These are phyloP conservation scores for Eucalyptus decipiens DNA, from an alignment of 345 rosid genomes.

Conservation along the genomic window DNA sequence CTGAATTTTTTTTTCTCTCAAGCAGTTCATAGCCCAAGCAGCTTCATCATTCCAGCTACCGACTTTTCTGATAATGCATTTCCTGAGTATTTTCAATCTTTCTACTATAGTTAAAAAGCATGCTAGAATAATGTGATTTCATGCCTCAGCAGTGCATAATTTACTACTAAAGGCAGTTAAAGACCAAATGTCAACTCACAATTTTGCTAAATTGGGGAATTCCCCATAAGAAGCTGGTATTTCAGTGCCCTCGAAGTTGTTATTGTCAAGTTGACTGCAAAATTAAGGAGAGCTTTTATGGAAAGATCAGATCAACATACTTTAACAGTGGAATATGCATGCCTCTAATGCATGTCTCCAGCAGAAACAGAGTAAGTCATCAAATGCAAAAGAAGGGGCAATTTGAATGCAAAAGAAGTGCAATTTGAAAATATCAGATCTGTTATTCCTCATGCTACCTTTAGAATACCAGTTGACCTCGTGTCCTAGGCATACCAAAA, in stretches of 20 bases:
- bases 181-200: conserved; percentile 26
- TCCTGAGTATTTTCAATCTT: neutral
- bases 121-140: neutral
- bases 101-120: neutral
- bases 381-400: neutral
- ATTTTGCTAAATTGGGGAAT: conserved; percentile 39
- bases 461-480: neutral
- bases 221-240: conserved; percentile 64
- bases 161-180: neutral
- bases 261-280: conserved; percentile 88
- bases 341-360: neutral
- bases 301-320: neutral
- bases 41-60: neutral
- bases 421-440: neutral
- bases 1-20: neutral
- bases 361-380: neutral
- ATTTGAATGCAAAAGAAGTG: neutral
- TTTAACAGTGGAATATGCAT: neutral
- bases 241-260: conserved; percentile 54
- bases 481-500: neutral
- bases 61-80: neutral
- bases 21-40: neutral
- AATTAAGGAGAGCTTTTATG: neutral
- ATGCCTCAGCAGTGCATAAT: neutral
- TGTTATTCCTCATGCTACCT: neutral